Evolutionary conservation across 1,284 basidiomycete species (phyloP), one percentile per base, ranked within the genome.

Genomic region (Erythrobasidium hasegawianum): DNA sequence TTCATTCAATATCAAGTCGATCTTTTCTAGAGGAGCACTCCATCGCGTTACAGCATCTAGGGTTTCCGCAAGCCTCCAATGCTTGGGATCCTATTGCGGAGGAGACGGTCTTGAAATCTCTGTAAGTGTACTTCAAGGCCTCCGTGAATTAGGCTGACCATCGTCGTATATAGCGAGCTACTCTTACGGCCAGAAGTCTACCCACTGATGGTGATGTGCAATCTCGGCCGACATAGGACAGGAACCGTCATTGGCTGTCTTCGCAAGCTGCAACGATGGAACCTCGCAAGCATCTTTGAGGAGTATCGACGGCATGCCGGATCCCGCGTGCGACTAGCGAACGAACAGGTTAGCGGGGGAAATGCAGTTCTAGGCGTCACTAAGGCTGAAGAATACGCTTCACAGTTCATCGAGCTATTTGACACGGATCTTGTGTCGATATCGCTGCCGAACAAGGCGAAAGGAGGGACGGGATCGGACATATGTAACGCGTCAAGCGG

Each of bases 221-320:
- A 81, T 66, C 77, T 81, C 68, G 81, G 81, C 1, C 65, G 80
- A 50, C 82, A 83, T 68, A 78, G 82, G 1, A 83, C 82, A 0
- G 82, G 82, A 0, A 83, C 82, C 70, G 73, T 83, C 26, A 79
- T 83, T 5, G 82, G 82, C 3, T 83, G 81, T 71, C 76, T 83
- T 9, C 75, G 82, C 2, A 79, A 82, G 50, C 71, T 82, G 9
- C 82, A 83, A 70, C 77, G 78, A 14, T 83, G 82, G 82, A 79
- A 80, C 33, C 73, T 81, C 14, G 81, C 81, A 0, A 79, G 79
- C 0, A 81, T 81, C 54, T 82, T 83, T 66, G 82, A 83, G 73
- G 82, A 83, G 76, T 82, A 83, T 71, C 73, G 81, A 8, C 76
- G 80, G 2, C 83, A 81, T 71, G 79, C 78, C 13, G 73, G 75